Percentiles rank a stretch among this genome's conserved stretches.
Conservation (phyloP, 2,329 filamentous ascomycete genomes). For the Hypoxylon sp. region DNA sequence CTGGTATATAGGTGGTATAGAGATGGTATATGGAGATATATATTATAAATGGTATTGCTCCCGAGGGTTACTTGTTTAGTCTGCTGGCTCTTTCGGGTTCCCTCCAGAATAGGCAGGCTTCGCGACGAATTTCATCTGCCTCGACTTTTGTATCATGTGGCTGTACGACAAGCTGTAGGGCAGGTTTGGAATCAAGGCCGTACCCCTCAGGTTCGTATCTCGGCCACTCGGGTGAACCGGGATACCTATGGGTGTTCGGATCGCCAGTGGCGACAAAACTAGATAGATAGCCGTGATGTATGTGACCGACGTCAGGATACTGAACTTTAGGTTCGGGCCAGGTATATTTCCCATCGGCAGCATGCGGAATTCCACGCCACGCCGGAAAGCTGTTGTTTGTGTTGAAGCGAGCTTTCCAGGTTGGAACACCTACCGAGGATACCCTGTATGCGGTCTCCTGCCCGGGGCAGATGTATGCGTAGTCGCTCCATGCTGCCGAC, state of each 20-base stretch:
- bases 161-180: conserved; percentile 46
- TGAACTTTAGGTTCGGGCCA: conserved; percentile 49
- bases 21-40: too few species aligned
- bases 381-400: conserved; percentile 46
- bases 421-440: conserved; percentile 45
- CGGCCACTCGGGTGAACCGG: conserved; percentile 40
- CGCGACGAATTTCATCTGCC: conserved; percentile 45
- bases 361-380: conserved; percentile 51
- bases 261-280: conserved; percentile 50
- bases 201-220: conserved; percentile 39
- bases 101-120: conserved; percentile 49
- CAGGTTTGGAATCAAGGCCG: conserved; percentile 37
- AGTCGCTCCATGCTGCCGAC: conserved; percentile 54
- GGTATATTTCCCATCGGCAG: conserved; percentile 47
- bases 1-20: not conserved
- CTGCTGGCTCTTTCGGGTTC: conserved; percentile 46
- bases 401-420: conserved; percentile 51
- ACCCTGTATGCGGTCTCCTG: conserved; percentile 54
- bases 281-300: conserved; percentile 49
- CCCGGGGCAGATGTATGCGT: conserved; percentile 53
- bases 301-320: conserved; percentile 48
- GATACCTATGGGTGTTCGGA: conserved; percentile 42
- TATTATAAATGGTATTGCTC: conserved; percentile 3
- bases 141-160: conserved; percentile 45
- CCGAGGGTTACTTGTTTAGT: conserved; percentile 45